Evolutionary conservation across 139 green algal species (phyloP), one percentile per base, ranked within the genome.

Genomic region (Picochlorum sp.): DNA sequence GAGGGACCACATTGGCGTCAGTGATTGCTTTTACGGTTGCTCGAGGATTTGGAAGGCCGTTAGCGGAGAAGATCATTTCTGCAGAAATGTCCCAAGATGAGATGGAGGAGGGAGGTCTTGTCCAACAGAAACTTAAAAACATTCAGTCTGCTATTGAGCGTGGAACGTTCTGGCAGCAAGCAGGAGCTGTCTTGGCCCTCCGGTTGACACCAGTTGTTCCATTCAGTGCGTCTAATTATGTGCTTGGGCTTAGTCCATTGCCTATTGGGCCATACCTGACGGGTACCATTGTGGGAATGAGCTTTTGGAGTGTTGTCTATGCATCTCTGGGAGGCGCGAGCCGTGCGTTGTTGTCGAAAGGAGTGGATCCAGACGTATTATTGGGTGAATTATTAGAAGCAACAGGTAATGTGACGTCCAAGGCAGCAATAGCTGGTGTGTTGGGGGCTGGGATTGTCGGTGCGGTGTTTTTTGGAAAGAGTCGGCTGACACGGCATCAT

Each of bases 211-310:
- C 88, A 9, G 78, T 95, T 8, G 78, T 92, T 23, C 84, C 84
- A 1, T 90, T 84, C 75, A 87, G 78, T 54, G 86, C 85, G 37
- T 82, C 54, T 71, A 94, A 92, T 71, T 95, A 95, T 71, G 52
- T 94, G 63, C 59, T 95, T 34, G 88, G 86, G 23, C 52, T 94
- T 21, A 88, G 81, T 4, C 84, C 88, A 8, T 57, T 95, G 63
- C 66, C 80, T 51, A 49, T 90, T 26, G 49, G 68, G 1, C 69
- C 87, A 0, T 89, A 86, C 71, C 15, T 91, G 21, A 55, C 50
- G 1, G 88, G 79, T 67, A 92, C 84, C 0, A 50, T 88, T 15
- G 45, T 56, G 0, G 87, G 83, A 64, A 89, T 90, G 85, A 62
- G 60, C 4, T 76, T 85, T 52, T 95, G 88, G 88, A 50, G 24